phyloP scores from a whole-genome alignment of 352 stramenopile genomes.

The Globisporangium paddicum region DNA sequence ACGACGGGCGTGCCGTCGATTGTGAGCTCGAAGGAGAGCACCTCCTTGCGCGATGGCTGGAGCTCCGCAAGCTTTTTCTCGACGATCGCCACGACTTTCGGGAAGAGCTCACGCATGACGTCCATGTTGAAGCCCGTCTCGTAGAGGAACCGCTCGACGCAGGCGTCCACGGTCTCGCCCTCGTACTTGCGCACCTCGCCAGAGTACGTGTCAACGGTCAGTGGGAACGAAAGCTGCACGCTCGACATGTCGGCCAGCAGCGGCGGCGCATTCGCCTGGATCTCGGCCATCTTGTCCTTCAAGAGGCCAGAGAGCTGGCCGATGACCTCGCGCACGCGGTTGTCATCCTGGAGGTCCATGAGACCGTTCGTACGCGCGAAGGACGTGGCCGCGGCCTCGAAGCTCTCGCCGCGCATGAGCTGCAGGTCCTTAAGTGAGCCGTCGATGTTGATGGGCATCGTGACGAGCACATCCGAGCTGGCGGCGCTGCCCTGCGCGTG shows the following conservation, averaged over 20 bases:
- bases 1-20: conserved; percentile 45
- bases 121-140: conserved; percentile 49
- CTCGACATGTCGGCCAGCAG: conserved; percentile 17
- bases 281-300: conserved; percentile 53
- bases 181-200: conserved; percentile 59
- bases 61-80: conserved; percentile 55
- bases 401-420: conserved; percentile 63
- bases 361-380: conserved; percentile 67
- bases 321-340: conserved; percentile 46
- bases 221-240: conserved; percentile 55
- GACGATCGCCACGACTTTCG: conserved; percentile 50
- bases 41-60: conserved; percentile 42
- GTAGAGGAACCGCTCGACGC: conserved; percentile 69
- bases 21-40: conserved; percentile 53
- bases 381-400: conserved; percentile 50
- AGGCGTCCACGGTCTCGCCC: conserved; percentile 43
- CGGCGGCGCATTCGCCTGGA: conserved; percentile 21
- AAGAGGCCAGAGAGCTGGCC: conserved; percentile 64
- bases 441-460: conserved; percentile 60
- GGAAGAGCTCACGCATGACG: conserved; percentile 58
- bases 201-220: conserved; percentile 48
- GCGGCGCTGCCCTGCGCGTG: conserved; percentile 18
- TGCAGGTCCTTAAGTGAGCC: conserved; percentile 53
- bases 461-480: conserved; percentile 53
- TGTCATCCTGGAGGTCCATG: conserved; percentile 39